phyloP scores from a whole-genome alignment of 2,329 filamentous ascomycete species.

The Fusarium cyanostomum region DNA sequence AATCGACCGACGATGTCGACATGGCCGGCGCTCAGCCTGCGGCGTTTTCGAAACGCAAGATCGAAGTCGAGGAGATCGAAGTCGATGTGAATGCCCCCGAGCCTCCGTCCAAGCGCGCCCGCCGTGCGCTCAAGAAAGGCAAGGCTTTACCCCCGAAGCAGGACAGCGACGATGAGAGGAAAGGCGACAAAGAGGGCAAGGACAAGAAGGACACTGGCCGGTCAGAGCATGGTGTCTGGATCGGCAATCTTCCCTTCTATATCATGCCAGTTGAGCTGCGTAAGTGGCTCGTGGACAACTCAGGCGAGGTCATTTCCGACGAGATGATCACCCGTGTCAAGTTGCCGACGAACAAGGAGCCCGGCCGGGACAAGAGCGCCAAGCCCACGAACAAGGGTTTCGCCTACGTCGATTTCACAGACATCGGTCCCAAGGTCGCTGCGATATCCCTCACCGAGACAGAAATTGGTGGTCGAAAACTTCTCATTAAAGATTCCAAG shows the following conservation, averaged over 20 bases:
- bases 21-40: constrained; percentile 25
- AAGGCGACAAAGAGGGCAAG: constrained; percentile 48
- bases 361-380: constrained; percentile 46
- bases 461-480: constrained; percentile 76
- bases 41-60: constrained; percentile 71
- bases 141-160: constrained; percentile 63
- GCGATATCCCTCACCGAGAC: constrained; percentile 89
- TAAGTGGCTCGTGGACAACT: constrained; percentile 80
- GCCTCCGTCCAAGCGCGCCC: constrained; percentile 92
- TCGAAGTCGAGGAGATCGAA: constrained; percentile 77
- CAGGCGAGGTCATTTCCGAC: constrained; percentile 70
- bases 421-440: constrained; percentile 73
- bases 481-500: constrained; percentile 93
- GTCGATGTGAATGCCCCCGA: constrained; percentile 91
- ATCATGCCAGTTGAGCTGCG: constrained; percentile 78
- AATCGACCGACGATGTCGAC: constrained; percentile 23
- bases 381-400: constrained; percentile 83
- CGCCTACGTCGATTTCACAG: constrained; percentile 92
- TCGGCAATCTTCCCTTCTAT: constrained; percentile 92
- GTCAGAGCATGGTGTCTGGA: constrained; percentile 90
- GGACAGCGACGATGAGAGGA: constrained; percentile 49
- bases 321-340: constrained; percentile 85
- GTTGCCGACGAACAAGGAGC: constrained; percentile 72
- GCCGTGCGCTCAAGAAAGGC: constrained; percentile 88
- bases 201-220: constrained; percentile 63